phyloP scores from a whole-genome alignment of 192 early-diverging fungal species.

The Dispira simplex region DNA sequence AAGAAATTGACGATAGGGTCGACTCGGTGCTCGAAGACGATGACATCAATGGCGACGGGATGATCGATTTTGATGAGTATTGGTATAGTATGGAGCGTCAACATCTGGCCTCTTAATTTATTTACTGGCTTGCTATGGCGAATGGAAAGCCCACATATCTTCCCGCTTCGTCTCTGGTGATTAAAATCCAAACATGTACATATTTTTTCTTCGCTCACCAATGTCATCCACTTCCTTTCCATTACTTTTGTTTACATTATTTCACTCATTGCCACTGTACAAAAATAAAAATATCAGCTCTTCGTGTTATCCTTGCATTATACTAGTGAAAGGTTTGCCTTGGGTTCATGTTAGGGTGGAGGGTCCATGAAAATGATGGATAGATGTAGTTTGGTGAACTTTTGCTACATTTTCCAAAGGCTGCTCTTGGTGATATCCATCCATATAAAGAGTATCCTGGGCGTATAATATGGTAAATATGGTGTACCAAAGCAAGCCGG shows the following conservation, averaged over 20 bases:
- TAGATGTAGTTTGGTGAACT: too few relatives aligned
- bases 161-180: background rate
- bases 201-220: background rate
- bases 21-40: conserved; percentile 62
- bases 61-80: conserved; percentile 39
- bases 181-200: background rate
- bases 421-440: too few relatives aligned
- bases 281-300: background rate
- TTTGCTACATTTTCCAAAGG: too few relatives aligned
- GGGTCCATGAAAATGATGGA: too few relatives aligned
- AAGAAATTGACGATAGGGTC: conserved; percentile 43
- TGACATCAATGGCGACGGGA: conserved; percentile 54
- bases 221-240: background rate
- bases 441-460: too few relatives aligned
- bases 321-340: too few relatives aligned
- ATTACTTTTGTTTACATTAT: background rate
- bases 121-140: background rate
- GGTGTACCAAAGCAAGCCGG: too few relatives aligned
- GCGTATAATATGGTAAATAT: too few relatives aligned
- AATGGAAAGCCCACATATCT: too few relatives aligned
- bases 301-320: too few relatives aligned
- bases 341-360: too few relatives aligned
- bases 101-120: background rate
- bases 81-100: conserved; percentile 12
- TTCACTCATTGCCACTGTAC: background rate